Conservation (phyloP, 805 yeast genomes). For the Candida anglica region DNA sequence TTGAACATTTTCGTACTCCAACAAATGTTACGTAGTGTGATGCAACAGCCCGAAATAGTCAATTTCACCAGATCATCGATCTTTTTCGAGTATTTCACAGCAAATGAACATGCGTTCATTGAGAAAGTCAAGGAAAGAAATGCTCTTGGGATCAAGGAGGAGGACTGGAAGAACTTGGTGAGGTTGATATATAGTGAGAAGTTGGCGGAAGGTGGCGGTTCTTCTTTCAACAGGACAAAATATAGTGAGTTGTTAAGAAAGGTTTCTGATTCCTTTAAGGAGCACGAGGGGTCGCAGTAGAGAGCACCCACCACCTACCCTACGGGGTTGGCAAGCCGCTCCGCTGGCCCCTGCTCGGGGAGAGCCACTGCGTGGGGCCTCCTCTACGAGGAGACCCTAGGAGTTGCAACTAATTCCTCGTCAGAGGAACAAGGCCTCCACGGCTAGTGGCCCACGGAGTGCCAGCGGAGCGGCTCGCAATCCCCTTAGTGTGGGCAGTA, state of each 20-base stretch:
- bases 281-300: too few relatives aligned
- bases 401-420: too few relatives aligned
- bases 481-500: too few relatives aligned
- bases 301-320: too few relatives aligned
- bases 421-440: too few relatives aligned
- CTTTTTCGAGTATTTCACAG: constrained; percentile 55
- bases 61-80: constrained; percentile 49
- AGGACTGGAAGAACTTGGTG: constrained; percentile 48
- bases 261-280: background rate
- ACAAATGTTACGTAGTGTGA: constrained; percentile 62
- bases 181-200: constrained; percentile 49
- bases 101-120: constrained; percentile 43
- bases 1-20: constrained; percentile 63
- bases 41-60: constrained; percentile 47
- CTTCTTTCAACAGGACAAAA: constrained; percentile 35
- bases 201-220: constrained; percentile 34
- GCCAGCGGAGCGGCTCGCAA: too few relatives aligned
- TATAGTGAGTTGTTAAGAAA: constrained; percentile 31
- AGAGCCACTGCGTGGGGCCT: too few relatives aligned
- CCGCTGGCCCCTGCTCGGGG: too few relatives aligned
- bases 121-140: constrained; percentile 32
- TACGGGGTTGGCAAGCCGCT: too few relatives aligned
- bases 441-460: too few relatives aligned
- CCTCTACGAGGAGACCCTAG: too few relatives aligned
- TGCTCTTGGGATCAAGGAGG: constrained; percentile 30